Percentiles rank a stretch among this genome's conserved stretches.
Conservation (phyloP, 2,329 filamentous ascomycete species). For the Stagonosporopsis tanaceti region DNA sequence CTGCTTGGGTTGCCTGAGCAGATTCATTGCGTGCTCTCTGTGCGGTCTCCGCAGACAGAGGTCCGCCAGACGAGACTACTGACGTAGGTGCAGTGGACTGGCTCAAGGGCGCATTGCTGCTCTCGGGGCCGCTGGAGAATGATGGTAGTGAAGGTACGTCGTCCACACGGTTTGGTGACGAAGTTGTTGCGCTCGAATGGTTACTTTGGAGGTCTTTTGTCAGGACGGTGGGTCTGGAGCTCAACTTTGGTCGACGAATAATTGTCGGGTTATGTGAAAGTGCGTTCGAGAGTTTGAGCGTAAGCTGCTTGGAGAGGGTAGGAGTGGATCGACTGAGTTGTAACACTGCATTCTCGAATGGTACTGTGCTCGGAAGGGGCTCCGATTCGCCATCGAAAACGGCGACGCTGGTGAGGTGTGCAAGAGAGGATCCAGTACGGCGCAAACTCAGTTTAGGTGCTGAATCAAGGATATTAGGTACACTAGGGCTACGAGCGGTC, state of each 20-base stretch:
- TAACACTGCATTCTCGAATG: slow-evolving; percentile 23
- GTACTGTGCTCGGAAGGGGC: slow-evolving; percentile 26
- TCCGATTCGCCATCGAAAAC: slow-evolving; percentile 48
- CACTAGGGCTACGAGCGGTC: slow-evolving; percentile 24
- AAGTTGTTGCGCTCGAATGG: slow-evolving; percentile 4
- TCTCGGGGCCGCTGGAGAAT: slow-evolving; percentile 37
- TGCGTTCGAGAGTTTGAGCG: slow-evolving; percentile 35
- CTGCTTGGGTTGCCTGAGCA: slow-evolving; percentile 20
- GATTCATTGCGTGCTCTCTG: slow-evolving; percentile 30
- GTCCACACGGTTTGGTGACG: not conserved
- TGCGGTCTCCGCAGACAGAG: slow-evolving; percentile 40
- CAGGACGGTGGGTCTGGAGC: slow-evolving; percentile 38
- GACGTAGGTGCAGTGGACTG: slow-evolving; percentile 49
- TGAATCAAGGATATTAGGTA: slow-evolving; percentile 22
- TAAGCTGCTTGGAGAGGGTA: slow-evolving; percentile 38
- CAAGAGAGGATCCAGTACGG: slow-evolving; percentile 27
- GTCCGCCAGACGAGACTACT: slow-evolving; percentile 42
- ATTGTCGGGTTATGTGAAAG: slow-evolving; percentile 43
- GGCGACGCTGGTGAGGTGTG: slow-evolving; percentile 38
- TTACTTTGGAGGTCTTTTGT: slow-evolving; percentile 14
- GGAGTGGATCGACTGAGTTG: slow-evolving; percentile 42
- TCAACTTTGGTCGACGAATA: slow-evolving; percentile 42
- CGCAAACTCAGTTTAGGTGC: slow-evolving; percentile 23
- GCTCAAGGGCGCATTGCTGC: slow-evolving; percentile 38
- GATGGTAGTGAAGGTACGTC: slow-evolving; percentile 37